Percentiles rank a stretch among this genome's conserved stretches.
Conservation (phyloP, 805 yeast genomes). For the Candida schatavii region DNA sequence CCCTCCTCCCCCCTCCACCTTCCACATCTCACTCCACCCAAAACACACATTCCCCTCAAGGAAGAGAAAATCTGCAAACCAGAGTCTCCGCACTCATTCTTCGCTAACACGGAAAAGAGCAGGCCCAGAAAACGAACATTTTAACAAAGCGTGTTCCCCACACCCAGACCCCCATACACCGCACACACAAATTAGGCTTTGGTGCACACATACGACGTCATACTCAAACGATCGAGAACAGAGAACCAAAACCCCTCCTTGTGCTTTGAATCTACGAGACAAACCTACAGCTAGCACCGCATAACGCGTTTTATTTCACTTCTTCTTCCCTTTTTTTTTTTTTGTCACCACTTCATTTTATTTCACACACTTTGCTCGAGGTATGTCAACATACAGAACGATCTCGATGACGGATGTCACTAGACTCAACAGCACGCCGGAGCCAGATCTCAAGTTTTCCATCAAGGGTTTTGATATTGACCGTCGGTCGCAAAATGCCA, state of each 20-base stretch:
- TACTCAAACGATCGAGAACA: no score
- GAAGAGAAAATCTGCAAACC: neutral
- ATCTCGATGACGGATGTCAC: constrained; percentile 2
- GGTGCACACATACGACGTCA: neutral
- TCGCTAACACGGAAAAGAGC: no score
- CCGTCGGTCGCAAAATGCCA: neutral
- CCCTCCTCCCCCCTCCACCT: neutral
- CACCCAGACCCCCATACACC: no score
- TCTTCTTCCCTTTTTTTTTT: neutral
- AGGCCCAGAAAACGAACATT: no score
- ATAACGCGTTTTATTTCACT: no score
- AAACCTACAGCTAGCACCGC: neutral
- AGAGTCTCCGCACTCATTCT: no score
- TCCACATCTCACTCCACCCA: no score
- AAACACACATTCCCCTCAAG: neutral
- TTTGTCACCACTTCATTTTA: no score
- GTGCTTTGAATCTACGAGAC: neutral
- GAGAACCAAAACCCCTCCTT: no score
- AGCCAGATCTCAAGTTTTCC: constrained; percentile 5
- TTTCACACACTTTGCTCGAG: neutral
- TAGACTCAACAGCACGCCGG: neutral
- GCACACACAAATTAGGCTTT: neutral
- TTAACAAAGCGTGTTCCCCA: no score
- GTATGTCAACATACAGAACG: constrained; percentile 1
- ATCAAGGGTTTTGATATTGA: constrained; percentile 1